Conservation (phyloP, 2,329 filamentous ascomycete species). For the Colletotrichum sp. region DNA sequence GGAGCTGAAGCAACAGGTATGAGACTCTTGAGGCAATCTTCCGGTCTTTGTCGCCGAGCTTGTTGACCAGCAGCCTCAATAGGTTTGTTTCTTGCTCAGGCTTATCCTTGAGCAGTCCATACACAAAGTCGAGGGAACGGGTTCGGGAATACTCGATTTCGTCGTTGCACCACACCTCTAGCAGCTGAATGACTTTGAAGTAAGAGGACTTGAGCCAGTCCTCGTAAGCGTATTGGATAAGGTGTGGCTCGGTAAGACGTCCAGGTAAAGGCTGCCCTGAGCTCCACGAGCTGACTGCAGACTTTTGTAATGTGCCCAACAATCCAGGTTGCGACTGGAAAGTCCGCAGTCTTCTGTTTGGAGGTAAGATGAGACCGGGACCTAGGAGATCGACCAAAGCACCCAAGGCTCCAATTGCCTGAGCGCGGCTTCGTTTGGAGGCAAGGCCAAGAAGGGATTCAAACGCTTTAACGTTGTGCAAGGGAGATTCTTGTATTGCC, state of each 20-base stretch:
- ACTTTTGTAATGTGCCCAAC: constrained; percentile 71
- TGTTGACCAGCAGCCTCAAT: constrained; percentile 90
- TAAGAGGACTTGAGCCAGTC: constrained; percentile 95
- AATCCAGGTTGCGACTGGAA: constrained; percentile 84
- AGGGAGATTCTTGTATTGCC: constrained; percentile 92
- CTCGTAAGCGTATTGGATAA: constrained; percentile 91
- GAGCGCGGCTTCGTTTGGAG: constrained; percentile 91
- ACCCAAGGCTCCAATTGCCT: constrained; percentile 89
- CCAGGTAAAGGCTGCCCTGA: constrained; percentile 74
- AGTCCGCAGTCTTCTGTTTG: constrained; percentile 78
- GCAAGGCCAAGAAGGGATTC: constrained; percentile 83
- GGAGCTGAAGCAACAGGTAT: constrained; percentile 89
- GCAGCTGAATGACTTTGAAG: constrained; percentile 89
- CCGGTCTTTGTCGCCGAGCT: constrained; percentile 91
- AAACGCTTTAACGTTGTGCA: constrained; percentile 90
- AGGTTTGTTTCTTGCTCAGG: constrained; percentile 97
- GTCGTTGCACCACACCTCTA: constrained; percentile 93
- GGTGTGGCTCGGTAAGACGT: constrained; percentile 74
- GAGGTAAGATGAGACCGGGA: constrained; percentile 83
- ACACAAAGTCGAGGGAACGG: constrained; percentile 89
- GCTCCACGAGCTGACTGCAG: constrained; percentile 65
- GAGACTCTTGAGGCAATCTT: constrained; percentile 95
- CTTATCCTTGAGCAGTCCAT: constrained; percentile 90
- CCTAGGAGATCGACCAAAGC: constrained; percentile 95
- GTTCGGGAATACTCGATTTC: constrained; percentile 94